Conservation (phyloP, 768 basidiomycete genomes). For the Boletellus emodensis region DNA sequence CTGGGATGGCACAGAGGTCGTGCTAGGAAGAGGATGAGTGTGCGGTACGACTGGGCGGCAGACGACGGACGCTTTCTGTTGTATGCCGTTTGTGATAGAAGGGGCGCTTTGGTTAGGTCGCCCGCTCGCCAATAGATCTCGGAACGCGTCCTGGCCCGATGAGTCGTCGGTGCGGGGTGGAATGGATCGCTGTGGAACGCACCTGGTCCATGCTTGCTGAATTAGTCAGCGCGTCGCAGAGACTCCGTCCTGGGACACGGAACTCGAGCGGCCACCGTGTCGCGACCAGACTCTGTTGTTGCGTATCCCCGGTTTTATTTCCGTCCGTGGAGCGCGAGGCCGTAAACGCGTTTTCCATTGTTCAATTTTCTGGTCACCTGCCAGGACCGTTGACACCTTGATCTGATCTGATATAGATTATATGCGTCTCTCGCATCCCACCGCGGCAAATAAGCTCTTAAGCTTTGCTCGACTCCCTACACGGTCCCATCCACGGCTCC, state of each 20-base stretch:
- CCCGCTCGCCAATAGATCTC: conserved; percentile 43
- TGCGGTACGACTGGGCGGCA: neutral
- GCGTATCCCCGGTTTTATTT: neutral
- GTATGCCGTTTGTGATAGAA: neutral
- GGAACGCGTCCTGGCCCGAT: conserved; percentile 53
- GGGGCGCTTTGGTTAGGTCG: conserved; percentile 7
- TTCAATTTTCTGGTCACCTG: conserved; percentile 2
- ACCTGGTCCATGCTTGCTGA: conserved; percentile 29
- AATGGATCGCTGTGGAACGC: neutral
- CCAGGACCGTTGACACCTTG: conserved; percentile 30
- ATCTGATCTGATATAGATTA: conserved; percentile 25
- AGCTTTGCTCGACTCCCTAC: conserved; percentile 12
- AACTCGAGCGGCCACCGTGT: too few relatives aligned
- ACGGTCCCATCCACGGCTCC: conserved; percentile 4
- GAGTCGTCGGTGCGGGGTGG: neutral
- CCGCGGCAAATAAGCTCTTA: conserved; percentile 18
- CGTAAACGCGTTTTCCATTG: neutral
- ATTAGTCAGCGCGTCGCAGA: neutral
- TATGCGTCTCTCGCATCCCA: conserved; percentile 16
- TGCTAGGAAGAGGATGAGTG: conserved; percentile 31
- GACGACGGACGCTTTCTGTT: conserved; percentile 18
- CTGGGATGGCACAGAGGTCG: conserved; percentile 46
- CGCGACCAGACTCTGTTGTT: neutral
- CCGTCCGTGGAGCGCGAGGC: too few relatives aligned
- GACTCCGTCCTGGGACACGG: too few relatives aligned